A percentile compares a stretch with the other conserved stretches of the same genome.
These are phyloP conservation scores for Colletotrichum caudatum DNA, from an alignment of 2,329 filamentous ascomycete species.

Conservation along the genomic window DNA sequence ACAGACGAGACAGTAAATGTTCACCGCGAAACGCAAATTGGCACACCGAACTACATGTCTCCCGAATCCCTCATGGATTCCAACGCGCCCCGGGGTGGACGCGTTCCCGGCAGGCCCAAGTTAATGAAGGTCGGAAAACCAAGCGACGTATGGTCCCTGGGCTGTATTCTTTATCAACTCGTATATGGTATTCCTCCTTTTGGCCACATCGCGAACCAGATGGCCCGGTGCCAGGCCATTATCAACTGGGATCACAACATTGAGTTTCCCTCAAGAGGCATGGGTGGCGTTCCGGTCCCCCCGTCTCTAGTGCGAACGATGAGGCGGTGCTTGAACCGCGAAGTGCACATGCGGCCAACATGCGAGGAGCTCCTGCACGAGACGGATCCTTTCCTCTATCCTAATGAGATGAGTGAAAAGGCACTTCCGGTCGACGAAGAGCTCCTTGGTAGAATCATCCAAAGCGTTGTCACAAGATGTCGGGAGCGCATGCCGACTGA, in stretches of 20 bases:
- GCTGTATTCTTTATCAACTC: constrained; percentile 98
- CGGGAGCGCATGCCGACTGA: constrained; percentile 70
- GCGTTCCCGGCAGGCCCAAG: constrained; percentile 66
- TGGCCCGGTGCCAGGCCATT: constrained; percentile 88
- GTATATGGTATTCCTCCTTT: constrained; percentile 97
- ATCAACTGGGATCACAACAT: constrained; percentile 82
- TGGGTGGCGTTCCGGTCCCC: constrained; percentile 74
- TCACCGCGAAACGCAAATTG: constrained; percentile 93
- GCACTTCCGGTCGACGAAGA: constrained; percentile 73
- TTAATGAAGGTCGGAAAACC: constrained; percentile 97
- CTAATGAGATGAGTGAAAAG: constrained; percentile 66
- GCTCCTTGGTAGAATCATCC: constrained; percentile 70
- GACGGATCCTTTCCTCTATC: constrained; percentile 73
- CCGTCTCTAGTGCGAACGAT: constrained; percentile 70
- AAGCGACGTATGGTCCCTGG: constrained; percentile 94
- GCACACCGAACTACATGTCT: constrained; percentile 99
- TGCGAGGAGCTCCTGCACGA: constrained; percentile 71
- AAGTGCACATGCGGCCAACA: constrained; percentile 72
- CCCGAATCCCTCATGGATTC: constrained; percentile 93
- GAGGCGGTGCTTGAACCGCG: constrained; percentile 71
- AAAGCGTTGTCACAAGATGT: constrained; percentile 71
- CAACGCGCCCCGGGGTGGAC: constrained; percentile 70
- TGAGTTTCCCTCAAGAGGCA: constrained; percentile 76
- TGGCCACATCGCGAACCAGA: constrained; percentile 88
- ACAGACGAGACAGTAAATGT: constrained; percentile 97